These are phyloP conservation scores for Agaricus subrufescens DNA, from an alignment of 768 basidiomycete species.

Conservation along the genomic window DNA sequence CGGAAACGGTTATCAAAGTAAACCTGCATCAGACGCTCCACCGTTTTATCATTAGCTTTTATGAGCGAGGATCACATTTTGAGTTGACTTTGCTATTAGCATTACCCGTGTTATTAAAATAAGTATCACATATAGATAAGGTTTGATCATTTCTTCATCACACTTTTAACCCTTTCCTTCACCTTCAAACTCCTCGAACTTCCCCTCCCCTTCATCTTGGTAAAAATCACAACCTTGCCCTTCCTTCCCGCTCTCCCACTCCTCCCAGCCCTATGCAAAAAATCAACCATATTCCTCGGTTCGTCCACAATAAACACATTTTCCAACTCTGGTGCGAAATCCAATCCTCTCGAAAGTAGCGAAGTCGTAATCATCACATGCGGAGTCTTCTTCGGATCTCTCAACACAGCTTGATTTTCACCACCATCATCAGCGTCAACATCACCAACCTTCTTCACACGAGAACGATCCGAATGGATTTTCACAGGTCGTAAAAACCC, in stretches of 20 bases:
- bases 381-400: slow-evolving; percentile 35
- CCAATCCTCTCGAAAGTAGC: slow-evolving; percentile 83
- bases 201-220: slow-evolving; percentile 63
- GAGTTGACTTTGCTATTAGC: no score
- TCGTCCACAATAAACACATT: slow-evolving; percentile 88
- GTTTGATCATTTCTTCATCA: slow-evolving; percentile 15
- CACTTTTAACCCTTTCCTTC: slow-evolving; percentile 42
- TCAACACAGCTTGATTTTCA: slow-evolving; percentile 6
- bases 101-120: no score
- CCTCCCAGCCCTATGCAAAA: slow-evolving; percentile 87
- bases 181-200: slow-evolving; percentile 48
- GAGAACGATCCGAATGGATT: neutral
- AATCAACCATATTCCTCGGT: slow-evolving; percentile 87
- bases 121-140: no score
- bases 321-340: slow-evolving; percentile 73
- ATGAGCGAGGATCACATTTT: no score
- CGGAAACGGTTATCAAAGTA: no score
- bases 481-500: slow-evolving; percentile 53
- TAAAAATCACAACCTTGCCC: slow-evolving; percentile 75
- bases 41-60: no score
- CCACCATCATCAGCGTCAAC: no score
- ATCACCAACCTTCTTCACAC: slow-evolving; percentile 8
- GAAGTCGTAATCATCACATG: slow-evolving; percentile 87
- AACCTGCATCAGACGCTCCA: no score
- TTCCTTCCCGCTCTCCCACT: slow-evolving; percentile 68